Evolutionary conservation across 108 stramenopile genomes (phyloP), one percentile per base, ranked within the genome.

Genomic region (Nannochloropsis gaditana): DNA sequence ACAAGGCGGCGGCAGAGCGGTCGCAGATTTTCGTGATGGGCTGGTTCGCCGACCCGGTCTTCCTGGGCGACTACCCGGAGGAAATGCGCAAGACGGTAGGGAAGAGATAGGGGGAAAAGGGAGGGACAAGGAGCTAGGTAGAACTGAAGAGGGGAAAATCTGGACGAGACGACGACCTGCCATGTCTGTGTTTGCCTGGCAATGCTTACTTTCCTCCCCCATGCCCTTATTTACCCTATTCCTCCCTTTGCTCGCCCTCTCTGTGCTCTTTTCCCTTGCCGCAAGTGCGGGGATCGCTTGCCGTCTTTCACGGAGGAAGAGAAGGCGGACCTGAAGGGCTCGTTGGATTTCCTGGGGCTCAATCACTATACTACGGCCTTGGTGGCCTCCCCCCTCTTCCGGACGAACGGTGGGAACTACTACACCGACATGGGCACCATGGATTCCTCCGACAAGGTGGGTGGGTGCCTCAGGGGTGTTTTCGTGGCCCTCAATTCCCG

Each of bases 321-420:
- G 84, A 84, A 85, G 47, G 44, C 79, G 90, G 21, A 85, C 21
- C 79, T 98, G 41, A 82, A 83, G 44, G 93, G 92, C 9, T 93
- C 93, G 44, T 82, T 85, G 21, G 97, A 98, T 84, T 96, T 96
- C 89, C 88, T 98, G 44, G 97, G 97, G 0, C 86, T 98, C 19
- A 98, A 98, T 87, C 94, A 96, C 83, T 98, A 96, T 90, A 44
- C 73, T 50, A 17, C 45, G 83, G 21, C 17, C 84, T 42, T 83
- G 42, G 31, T 83, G n/a, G 10, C 47, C 10, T 15, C 10, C 47
- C 47, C 47, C 10, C 47, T 50, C 47, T 50, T 50, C 47, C 47
- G 47, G 11, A 15, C 47, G 47, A 50, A 15, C 15, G 15, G 47
- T 50, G 47, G 47, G 47, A 50, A 50, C 15, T 50, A 50, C 15